Evolutionary conservation across 2,329 filamentous ascomycete genomes (phyloP).

Genomic region (Trichoderma endophyticum): DNA sequence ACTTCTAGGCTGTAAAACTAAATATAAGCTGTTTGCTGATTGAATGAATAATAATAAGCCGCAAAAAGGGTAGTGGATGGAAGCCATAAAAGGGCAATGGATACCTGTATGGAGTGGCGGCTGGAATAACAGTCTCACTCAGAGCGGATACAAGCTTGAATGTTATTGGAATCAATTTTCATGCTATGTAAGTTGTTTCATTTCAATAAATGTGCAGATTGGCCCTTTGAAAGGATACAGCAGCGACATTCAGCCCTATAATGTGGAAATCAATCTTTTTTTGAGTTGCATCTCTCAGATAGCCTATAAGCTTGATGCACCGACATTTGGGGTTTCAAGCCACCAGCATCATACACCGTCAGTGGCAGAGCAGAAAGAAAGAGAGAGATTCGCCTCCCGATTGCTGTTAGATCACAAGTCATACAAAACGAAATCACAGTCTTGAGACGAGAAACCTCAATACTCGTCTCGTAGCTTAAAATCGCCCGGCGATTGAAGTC

Average conservation of each 20-base stretch:
- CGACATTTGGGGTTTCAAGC: neutral
- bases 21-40: neutral
- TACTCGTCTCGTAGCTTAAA: slow-evolving; percentile 30
- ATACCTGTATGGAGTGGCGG: neutral
- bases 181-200: neutral
- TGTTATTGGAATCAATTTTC: neutral
- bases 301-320: neutral
- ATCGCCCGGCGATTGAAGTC: slow-evolving; percentile 25
- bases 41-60: neutral
- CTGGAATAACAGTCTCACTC: neutral
- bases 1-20: neutral
- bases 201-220: neutral
- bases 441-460: neutral
- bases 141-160: neutral
- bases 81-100: neutral
- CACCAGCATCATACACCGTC: neutral
- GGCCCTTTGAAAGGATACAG: neutral
- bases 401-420: neutral
- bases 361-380: neutral
- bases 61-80: neutral
- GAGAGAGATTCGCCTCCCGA: neutral
- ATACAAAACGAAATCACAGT: neutral
- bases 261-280: neutral
- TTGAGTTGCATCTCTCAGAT: neutral
- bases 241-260: neutral